Evolutionary conservation across 2,329 filamentous ascomycete genomes (phyloP).

Genomic region (Aspergillus sp.): DNA sequence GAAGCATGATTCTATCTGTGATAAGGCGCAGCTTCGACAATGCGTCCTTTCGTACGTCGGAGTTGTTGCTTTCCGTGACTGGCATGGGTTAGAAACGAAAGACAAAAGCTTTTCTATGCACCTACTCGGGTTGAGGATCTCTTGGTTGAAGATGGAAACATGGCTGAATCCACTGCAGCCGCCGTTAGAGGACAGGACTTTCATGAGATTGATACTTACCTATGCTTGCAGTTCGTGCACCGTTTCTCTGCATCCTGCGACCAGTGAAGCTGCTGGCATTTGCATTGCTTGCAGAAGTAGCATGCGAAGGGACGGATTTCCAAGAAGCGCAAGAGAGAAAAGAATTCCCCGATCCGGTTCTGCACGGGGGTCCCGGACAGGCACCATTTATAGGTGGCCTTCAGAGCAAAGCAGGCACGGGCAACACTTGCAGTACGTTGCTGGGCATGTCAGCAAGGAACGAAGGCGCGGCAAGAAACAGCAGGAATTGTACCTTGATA

Average conservation of each 20-base stretch:
- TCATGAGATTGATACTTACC: constrained; percentile 19
- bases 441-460: constrained; percentile 12
- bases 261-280: constrained; percentile 79
- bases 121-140: constrained; percentile 70
- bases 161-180: constrained; percentile 48
- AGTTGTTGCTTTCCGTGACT: constrained; percentile 47
- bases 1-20: constrained; percentile 89
- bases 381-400: constrained; percentile 88
- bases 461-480: not conserved
- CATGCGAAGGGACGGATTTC: constrained; percentile 81
- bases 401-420: constrained; percentile 86
- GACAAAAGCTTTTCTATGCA: not conserved
- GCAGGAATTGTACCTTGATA: constrained; percentile 57
- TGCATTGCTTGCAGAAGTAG: constrained; percentile 85
- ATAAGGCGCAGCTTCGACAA: constrained; percentile 77
- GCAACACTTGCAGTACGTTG: constrained; percentile 77
- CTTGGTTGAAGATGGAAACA: constrained; percentile 85
- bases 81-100: constrained; percentile 38
- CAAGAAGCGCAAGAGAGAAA: constrained; percentile 85
- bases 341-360: constrained; percentile 95
- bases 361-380: constrained; percentile 90
- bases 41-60: constrained; percentile 54
- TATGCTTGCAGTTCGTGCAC: constrained; percentile 61
- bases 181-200: constrained; percentile 7
- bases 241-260: constrained; percentile 59